Evolutionary conservation across 139 green algal genomes (phyloP), one percentile per base, ranked within the genome.

Genomic region (Desmodesmus armatus): DNA sequence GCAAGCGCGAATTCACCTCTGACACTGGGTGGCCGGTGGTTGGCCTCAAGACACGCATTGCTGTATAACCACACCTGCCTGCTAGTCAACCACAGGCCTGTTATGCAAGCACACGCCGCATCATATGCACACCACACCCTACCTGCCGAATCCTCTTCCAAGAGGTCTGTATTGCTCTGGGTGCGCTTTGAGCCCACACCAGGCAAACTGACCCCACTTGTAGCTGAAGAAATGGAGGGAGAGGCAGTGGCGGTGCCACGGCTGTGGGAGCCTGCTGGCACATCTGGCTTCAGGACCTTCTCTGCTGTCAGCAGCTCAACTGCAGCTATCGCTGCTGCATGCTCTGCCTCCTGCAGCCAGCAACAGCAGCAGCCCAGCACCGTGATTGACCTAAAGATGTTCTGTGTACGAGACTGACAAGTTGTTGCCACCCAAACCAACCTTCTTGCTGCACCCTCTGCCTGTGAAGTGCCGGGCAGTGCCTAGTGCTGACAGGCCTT

Each of bases 381-480:
- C 7, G n/a, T n/a, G n/a, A n/a, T n/a, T n/a, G n/a, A n/a, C n/a
- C n/a, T n/a, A n/a, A n/a, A n/a, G n/a, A n/a, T n/a, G n/a, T n/a
- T n/a, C n/a, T n/a, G n/a, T n/a, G n/a, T n/a, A n/a, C n/a, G n/a
- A n/a, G n/a, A n/a, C n/a, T n/a, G n/a, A n/a, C n/a, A n/a, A n/a
- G n/a, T n/a, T n/a, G n/a, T n/a, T n/a, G n/a, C n/a, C n/a, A n/a
- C n/a, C n/a, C n/a, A n/a, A n/a, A n/a, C n/a, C 9, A 37, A 86
- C 80, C 80, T 86, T 86, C 39, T 86, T 86, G 80, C 66, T 86
- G 72, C 35, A 70, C n/a, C 80, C 80, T 49, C 33, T 47, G 31
- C 80, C 80, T 27, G 39, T 39, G 33, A 86, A 86, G 7, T 11
- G 43, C 37, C 69, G 71, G 35, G 70, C 67, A 7, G 41, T 37